A percentile compares a stretch with the other conserved stretches of the same genome.
Conservation (phyloP, 768 basidiomycete genomes). For the Tulasnella sp. region DNA sequence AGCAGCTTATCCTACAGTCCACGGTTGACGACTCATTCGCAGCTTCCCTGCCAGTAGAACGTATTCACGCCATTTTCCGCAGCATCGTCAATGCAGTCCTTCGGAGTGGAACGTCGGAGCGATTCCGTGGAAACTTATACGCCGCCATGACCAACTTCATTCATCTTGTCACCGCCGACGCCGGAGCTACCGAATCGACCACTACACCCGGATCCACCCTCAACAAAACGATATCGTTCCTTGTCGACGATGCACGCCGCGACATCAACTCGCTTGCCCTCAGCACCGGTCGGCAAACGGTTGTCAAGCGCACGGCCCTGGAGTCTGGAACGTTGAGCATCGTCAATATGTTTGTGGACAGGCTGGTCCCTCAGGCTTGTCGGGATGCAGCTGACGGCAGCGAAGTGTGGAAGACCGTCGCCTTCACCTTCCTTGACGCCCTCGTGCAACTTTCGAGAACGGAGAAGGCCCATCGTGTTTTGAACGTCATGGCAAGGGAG, state of each 20-base stretch:
- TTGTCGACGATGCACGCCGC: conserved; percentile 11
- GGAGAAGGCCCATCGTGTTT: conserved; percentile 59
- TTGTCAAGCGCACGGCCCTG: conserved; percentile 35
- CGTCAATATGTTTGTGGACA: conserved; percentile 62
- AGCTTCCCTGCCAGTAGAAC: conserved; percentile 69
- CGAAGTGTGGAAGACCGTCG: conserved; percentile 95
- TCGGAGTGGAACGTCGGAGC: conserved; percentile 68
- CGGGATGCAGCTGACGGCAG: conserved; percentile 93
- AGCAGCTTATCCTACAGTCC: conserved; percentile 60
- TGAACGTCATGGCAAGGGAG: conserved; percentile 54
- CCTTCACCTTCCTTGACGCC: conserved; percentile 83
- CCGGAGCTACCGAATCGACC: not conserved
- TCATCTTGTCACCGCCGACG: conserved; percentile 47
- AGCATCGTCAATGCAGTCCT: conserved; percentile 66
- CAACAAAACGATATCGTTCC: conserved; percentile 10
- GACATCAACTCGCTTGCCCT: not conserved
- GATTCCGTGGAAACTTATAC: conserved; percentile 92
- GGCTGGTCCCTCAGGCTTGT: conserved; percentile 61
- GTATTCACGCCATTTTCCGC: conserved; percentile 65
- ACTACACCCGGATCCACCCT: not conserved
- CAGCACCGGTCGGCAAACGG: not conserved
- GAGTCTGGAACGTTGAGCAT: conserved; percentile 56
- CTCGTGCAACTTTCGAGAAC: conserved; percentile 61
- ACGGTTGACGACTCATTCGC: conserved; percentile 54
- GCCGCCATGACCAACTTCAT: conserved; percentile 84